Evolutionary conservation across 768 basidiomycete genomes (phyloP).

Genomic region (Leucocoprinus birnbaumii): DNA sequence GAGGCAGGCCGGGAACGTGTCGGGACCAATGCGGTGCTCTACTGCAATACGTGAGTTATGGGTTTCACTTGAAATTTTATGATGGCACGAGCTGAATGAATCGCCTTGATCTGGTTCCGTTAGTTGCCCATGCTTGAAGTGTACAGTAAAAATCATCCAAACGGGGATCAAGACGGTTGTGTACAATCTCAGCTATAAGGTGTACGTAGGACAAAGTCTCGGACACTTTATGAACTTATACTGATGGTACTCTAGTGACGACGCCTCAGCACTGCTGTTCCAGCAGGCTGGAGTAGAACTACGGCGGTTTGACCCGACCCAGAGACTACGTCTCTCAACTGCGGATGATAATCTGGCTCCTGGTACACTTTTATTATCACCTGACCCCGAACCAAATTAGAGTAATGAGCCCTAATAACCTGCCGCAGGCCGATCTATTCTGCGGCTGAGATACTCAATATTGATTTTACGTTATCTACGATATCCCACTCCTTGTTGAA

Average conservation of each 20-base stretch:
- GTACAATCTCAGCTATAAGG: constrained; percentile 93
- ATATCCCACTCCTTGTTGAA: constrained; percentile 64
- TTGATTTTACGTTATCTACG: constrained; percentile 32
- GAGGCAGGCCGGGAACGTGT: constrained; percentile 93
- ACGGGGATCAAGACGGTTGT: constrained; percentile 90
- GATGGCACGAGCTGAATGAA: not conserved
- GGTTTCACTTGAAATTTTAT: not conserved
- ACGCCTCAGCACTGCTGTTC: constrained; percentile 76
- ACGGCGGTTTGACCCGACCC: constrained; percentile 61
- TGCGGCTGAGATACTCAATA: constrained; percentile 24
- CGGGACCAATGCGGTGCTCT: constrained; percentile 79
- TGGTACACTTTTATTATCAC: constrained; percentile 9
- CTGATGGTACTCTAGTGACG: constrained; percentile 50
- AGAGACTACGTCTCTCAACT: constrained; percentile 22
- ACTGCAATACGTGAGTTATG: constrained; percentile 90
- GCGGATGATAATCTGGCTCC: constrained; percentile 18
- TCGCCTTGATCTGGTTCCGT: not conserved
- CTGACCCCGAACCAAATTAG: not conserved
- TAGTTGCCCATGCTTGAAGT: constrained; percentile 97
- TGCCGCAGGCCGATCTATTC: not conserved
- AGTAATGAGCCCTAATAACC: not conserved
- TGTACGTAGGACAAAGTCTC: constrained; percentile 50
- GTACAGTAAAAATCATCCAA: constrained; percentile 97
- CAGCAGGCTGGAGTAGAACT: constrained; percentile 81
- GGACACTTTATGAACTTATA: not conserved